Percentiles rank a stretch among this genome's conserved stretches.
These are phyloP conservation scores for Solanum lycopersicoides DNA, from an alignment of 257 asterid genomes.

Conservation along the genomic window DNA sequence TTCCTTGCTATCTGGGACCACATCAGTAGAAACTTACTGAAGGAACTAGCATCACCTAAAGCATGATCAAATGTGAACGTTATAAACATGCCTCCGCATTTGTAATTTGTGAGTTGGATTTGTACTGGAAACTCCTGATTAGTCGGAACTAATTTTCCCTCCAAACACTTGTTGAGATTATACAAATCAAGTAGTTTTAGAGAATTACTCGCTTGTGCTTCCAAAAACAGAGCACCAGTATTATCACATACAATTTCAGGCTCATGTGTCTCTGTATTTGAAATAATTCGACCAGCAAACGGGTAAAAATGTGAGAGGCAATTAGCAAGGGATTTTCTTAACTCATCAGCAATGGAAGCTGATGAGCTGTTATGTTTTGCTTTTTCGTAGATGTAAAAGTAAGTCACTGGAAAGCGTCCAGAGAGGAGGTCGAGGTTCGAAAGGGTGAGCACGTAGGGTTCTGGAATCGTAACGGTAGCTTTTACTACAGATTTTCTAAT, in stretches of 20 bases:
- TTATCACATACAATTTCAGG: constrained; percentile 47
- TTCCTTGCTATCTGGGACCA: constrained; percentile 37
- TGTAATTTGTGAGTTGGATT: constrained; percentile 33
- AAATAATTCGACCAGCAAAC: constrained; percentile 32
- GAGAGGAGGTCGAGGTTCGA: constrained; percentile 57
- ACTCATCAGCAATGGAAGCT: neutral
- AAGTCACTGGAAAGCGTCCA: constrained; percentile 56
- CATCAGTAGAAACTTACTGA: constrained; percentile 35
- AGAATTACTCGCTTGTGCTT: constrained; percentile 28
- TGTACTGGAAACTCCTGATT: constrained; percentile 20
- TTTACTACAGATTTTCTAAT: constrained; percentile 24
- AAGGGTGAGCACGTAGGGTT: constrained; percentile 20
- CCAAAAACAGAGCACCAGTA: constrained; percentile 34
- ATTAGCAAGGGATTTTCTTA: constrained; percentile 28
- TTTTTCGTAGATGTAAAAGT: constrained; percentile 28
- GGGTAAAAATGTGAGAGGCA: constrained; percentile 46
- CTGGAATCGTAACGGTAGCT: constrained; percentile 19
- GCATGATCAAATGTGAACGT: constrained; percentile 56
- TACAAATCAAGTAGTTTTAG: constrained; percentile 30
- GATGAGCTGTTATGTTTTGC: neutral
- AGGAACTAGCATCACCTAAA: constrained; percentile 50
- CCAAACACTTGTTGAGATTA: constrained; percentile 24
- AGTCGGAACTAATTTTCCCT: constrained; percentile 21
- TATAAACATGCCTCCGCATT: constrained; percentile 28
- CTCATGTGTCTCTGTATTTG: constrained; percentile 22